A percentile compares a stretch with the other conserved stretches of the same genome.
Conservation (phyloP, 2,329 filamentous ascomycete genomes). For the Sarocladium oryzae region DNA sequence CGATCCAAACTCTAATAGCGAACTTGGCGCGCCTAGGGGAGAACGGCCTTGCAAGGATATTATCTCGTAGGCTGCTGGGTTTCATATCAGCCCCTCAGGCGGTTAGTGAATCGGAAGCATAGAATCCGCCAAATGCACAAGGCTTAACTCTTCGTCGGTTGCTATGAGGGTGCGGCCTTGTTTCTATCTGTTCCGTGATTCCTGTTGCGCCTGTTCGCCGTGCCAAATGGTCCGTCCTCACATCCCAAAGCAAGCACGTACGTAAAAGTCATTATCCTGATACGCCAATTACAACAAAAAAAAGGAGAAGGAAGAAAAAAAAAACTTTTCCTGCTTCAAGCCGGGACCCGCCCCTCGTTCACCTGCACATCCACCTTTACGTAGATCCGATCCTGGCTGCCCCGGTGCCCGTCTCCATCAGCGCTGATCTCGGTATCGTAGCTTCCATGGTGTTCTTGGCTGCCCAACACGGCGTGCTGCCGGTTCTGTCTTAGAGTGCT, state of each 20-base stretch:
- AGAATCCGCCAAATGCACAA: too few relatives aligned
- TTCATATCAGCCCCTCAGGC: not conserved
- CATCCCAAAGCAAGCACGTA: too few relatives aligned
- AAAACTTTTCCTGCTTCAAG: not conserved
- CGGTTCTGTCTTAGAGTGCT: slow-evolving; percentile 24
- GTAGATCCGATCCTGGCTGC: slow-evolving; percentile 25
- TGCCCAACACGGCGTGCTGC: slow-evolving; percentile 21
- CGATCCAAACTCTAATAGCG: not conserved
- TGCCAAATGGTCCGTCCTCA: too few relatives aligned
- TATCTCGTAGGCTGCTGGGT: not conserved
- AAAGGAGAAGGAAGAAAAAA: too few relatives aligned
- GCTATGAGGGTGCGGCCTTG: too few relatives aligned
- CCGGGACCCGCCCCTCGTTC: slow-evolving; percentile 17
- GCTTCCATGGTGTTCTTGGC: slow-evolving; percentile 19
- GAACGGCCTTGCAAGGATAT: not conserved
- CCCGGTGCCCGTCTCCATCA: slow-evolving; percentile 12
- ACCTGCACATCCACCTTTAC: slow-evolving; percentile 31
- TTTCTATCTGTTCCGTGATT: too few relatives aligned
- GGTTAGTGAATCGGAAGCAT: too few relatives aligned
- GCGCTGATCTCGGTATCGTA: slow-evolving; percentile 18
- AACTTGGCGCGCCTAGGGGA: not conserved
- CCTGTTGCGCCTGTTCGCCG: too few relatives aligned
- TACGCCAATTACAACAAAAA: too few relatives aligned
- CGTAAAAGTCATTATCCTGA: too few relatives aligned
- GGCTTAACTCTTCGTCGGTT: too few relatives aligned